phyloP scores from a whole-genome alignment of 352 stramenopile species.

The Globisporangium canariense region DNA sequence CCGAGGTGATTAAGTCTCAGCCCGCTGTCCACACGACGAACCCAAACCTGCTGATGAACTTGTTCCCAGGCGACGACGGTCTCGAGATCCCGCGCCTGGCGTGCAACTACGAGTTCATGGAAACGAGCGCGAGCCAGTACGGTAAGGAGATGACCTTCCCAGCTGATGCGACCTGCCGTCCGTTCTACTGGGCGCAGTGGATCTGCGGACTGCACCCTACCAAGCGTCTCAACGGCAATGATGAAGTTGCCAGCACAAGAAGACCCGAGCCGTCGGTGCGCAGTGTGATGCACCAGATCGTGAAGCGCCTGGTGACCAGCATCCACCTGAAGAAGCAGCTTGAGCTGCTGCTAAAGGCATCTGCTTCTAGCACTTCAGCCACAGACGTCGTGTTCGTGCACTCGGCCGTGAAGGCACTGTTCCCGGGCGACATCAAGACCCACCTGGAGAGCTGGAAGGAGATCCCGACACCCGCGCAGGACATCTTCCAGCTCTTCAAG shows the following conservation, averaged over 20 bases:
- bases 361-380: slow-evolving; percentile 10
- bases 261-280: slow-evolving; percentile 67
- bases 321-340: slow-evolving; percentile 49
- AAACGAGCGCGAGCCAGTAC: slow-evolving; percentile 15
- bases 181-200: slow-evolving; percentile 77
- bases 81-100: slow-evolving; percentile 34
- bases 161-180: slow-evolving; percentile 30
- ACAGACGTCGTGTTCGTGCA: slow-evolving; percentile 31
- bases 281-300: slow-evolving; percentile 57
- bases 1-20: slow-evolving; percentile 34
- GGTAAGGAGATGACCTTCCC: slow-evolving; percentile 47
- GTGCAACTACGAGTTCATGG: slow-evolving; percentile 46
- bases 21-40: slow-evolving; percentile 1
- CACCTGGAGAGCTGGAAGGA: slow-evolving; percentile 52
- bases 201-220: slow-evolving; percentile 58
- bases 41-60: slow-evolving; percentile 41
- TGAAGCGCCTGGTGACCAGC: slow-evolving; percentile 45
- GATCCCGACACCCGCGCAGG: slow-evolving; percentile 24
- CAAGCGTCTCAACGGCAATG: slow-evolving; percentile 28
- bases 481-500: slow-evolving; percentile 45
- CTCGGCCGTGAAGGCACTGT: slow-evolving; percentile 34
- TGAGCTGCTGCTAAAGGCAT: slow-evolving; percentile 30
- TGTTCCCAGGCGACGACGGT: slow-evolving; percentile 66
- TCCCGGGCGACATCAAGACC: slow-evolving; percentile 44
- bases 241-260: background rate